Base-by-base conservation (phyloP, 352 stramenopile species). In the Phytophthora boehmeriae region DNA sequence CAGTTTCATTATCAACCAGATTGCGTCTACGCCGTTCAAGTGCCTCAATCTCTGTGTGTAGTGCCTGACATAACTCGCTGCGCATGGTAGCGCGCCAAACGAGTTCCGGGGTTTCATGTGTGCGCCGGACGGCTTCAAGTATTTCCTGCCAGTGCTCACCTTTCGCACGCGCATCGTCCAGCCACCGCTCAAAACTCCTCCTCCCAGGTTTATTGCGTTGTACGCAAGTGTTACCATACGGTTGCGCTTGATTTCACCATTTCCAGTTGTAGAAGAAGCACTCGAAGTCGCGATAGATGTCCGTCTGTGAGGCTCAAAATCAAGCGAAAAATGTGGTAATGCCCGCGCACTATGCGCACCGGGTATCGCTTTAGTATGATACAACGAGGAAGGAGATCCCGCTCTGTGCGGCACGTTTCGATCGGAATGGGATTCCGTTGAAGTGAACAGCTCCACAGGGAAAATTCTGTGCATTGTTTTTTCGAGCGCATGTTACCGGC, bases 391-490 rank as follows among this genome's bases (percentile, higher is more conserved):
- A 30, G 56, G 43, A 11, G 54, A 75, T 8, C 78, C 79, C 3
- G 80, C 64, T 4, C 79, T 89, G 53, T 93, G 78, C 6, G 78
- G 81, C 5, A 78, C 79, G 17, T 88, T 75, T 9, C 89, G 54
- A 13, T 92, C 82, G 4, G 50, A 59, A 4, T 75, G 71, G 25
- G 66, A 83, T 49, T 89, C 81, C 2, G 54, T 70, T 13, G 86
- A 80, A 6, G 92, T 82, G 57, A 95, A 95, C 8, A 93, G 60
- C 32, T 93, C 86, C 1, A 93, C 86, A 0, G 86, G 86, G 35
- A 95, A 79, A 23, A 95, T 88, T 14, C 86, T 78, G 51, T 84
- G 87, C 69, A 95, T 89, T 0, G 73, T 69, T 52, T 84, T 90
- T 91, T 92, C 0, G 86, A 91, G 1, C 83, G 75, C 13, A 72